Conservation (phyloP, 768 basidiomycete species). For the Cystobasidium onofrii region DNA sequence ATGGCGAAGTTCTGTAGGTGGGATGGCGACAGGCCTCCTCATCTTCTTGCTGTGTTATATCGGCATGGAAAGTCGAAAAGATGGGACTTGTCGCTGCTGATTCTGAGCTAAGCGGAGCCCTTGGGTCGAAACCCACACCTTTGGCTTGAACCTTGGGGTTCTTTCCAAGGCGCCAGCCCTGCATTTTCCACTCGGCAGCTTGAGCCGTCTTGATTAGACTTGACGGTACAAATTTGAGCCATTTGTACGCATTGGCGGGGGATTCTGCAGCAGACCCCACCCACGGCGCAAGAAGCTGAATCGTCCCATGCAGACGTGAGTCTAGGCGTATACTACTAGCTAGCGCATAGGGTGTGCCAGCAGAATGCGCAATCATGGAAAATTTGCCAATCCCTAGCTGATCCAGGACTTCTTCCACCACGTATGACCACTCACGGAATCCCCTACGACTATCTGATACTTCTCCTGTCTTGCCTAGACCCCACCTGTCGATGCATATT, state of each 20-base stretch:
- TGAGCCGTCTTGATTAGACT: constrained; percentile 88
- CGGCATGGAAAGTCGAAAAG: constrained; percentile 1
- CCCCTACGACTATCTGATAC: constrained; percentile 57
- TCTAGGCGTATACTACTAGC: constrained; percentile 71
- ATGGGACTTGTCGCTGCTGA: neutral
- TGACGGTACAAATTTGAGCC: constrained; percentile 93
- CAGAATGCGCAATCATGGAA: constrained; percentile 89
- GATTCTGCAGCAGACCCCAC: constrained; percentile 74
- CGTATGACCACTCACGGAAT: constrained; percentile 78
- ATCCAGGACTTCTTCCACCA: constrained; percentile 85
- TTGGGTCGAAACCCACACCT: constrained; percentile 29
- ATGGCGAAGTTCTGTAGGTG: neutral
- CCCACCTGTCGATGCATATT: constrained; percentile 96
- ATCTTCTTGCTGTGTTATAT: neutral
- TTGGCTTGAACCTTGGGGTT: constrained; percentile 58
- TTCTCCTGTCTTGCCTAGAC: constrained; percentile 75
- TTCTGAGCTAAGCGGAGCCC: constrained; percentile 21
- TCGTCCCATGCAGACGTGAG: constrained; percentile 67
- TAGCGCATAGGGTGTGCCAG: constrained; percentile 87
- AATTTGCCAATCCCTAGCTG: constrained; percentile 66
- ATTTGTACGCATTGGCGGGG: constrained; percentile 57
- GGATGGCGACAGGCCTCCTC: neutral
- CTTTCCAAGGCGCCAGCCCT: constrained; percentile 95
- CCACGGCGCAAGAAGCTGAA: constrained; percentile 92
- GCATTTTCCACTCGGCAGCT: constrained; percentile 91